Conservation (phyloP, 208 protist genomes). For the Wallacemonas sp. region DNA sequence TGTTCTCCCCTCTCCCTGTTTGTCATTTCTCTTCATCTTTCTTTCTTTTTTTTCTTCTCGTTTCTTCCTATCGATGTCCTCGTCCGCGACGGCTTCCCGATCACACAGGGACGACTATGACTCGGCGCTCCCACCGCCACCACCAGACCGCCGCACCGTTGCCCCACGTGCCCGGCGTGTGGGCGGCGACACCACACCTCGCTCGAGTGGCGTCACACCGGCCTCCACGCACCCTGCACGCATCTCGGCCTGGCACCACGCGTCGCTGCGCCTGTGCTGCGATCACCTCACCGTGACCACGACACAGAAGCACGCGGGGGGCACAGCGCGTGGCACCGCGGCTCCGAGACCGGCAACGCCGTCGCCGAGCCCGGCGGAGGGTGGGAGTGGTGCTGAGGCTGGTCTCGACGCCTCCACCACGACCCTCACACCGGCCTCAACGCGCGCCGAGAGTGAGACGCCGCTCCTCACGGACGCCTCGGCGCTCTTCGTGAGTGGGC, state of each 20-base stretch:
- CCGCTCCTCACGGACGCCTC: conserved; percentile 38
- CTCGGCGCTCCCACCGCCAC: too few relatives aligned
- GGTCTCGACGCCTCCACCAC: not conserved
- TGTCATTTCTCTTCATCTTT: conserved; percentile 1
- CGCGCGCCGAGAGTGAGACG: not conserved
- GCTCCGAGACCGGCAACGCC: not conserved
- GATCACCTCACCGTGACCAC: conserved; percentile 9
- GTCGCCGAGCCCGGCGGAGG: not conserved
- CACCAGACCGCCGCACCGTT: too few relatives aligned
- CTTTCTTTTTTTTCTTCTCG: conserved; percentile 5
- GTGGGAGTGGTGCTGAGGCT: not conserved
- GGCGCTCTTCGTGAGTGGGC: conserved; percentile 47
- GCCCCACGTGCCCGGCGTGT: too few relatives aligned
- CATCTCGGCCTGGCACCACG: not conserved
- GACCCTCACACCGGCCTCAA: not conserved
- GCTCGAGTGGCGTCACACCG: too few relatives aligned
- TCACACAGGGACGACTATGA: too few relatives aligned
- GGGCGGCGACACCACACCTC: too few relatives aligned
- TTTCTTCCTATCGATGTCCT: conserved; percentile 9
- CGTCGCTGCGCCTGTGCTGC: conserved; percentile 11
- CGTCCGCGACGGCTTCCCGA: too few relatives aligned
- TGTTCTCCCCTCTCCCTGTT: not conserved
- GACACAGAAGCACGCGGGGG: not conserved
- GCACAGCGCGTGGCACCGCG: not conserved
- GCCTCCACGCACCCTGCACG: not conserved